phyloP scores from a whole-genome alignment of 1,284 basidiomycete species.

The Cryptococcus maquisensis region DNA sequence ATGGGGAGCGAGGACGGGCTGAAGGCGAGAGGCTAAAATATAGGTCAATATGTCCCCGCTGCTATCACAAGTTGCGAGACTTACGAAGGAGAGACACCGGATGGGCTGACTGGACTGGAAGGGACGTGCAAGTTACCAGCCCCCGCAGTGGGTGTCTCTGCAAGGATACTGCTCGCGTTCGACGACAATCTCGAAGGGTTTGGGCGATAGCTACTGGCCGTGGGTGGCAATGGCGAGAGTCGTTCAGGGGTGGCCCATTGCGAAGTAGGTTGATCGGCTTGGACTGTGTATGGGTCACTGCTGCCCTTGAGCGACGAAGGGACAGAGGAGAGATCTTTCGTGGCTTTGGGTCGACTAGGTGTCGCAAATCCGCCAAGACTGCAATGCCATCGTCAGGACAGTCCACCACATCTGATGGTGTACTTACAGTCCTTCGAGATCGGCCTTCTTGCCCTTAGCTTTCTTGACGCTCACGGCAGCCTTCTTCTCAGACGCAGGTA shows the following conservation, averaged over 20 bases:
- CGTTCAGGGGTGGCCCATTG: conserved; percentile 19
- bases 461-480: conserved; percentile 29
- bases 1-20: conserved; percentile 14
- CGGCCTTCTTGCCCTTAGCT: conserved; percentile 22
- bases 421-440: conserved; percentile 46
- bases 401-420: not conserved
- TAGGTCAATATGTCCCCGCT: too few species aligned
- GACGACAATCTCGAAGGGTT: conserved; percentile 19
- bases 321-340: not conserved
- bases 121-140: conserved; percentile 13
- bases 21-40: conserved; percentile 26
- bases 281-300: not conserved
- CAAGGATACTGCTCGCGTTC: conserved; percentile 2
- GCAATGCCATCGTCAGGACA: not conserved
- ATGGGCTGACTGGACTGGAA: conserved; percentile 33
- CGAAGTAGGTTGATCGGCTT: not conserved
- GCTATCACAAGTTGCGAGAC: not conserved
- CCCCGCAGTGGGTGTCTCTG: conserved; percentile 22
- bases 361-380: conserved; percentile 39
- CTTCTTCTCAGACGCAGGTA: not conserved
- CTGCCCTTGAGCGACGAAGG: not conserved
- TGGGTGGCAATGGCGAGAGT: conserved; percentile 18
- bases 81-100: conserved; percentile 23
- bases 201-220: conserved; percentile 32
- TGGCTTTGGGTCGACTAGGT: conserved; percentile 27